Percentiles rank a stretch among this genome's conserved stretches.
Evolutionary conservation across 2,329 filamentous ascomycete genomes (phyloP).

Genomic region (Colletotrichum ledebouriae): DNA sequence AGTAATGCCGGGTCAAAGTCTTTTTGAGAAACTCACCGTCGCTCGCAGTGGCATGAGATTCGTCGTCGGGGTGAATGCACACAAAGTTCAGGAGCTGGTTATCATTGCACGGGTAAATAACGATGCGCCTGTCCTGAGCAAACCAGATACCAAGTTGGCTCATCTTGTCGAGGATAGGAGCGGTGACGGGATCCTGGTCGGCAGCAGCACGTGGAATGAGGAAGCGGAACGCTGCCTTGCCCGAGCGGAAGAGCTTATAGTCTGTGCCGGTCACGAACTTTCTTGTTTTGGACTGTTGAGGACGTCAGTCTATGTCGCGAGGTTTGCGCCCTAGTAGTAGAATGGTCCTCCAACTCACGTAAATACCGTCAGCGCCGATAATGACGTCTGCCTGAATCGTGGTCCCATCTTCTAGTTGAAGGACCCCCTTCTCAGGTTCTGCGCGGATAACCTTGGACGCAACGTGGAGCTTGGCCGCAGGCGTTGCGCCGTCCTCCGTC

Average conservation of each 20-base stretch:
- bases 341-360: constrained; percentile 48
- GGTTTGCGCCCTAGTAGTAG: too few relatives aligned
- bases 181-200: constrained; percentile 52
- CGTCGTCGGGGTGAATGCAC: constrained; percentile 63
- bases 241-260: constrained; percentile 56
- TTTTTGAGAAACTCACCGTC: constrained; percentile 49
- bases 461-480: constrained; percentile 55
- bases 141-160: constrained; percentile 56
- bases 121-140: constrained; percentile 56
- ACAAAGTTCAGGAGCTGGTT: constrained; percentile 63
- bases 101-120: constrained; percentile 62
- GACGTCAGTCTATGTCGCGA: background rate
- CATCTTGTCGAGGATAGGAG: constrained; percentile 48
- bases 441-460: constrained; percentile 59
- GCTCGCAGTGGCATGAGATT: constrained; percentile 50
- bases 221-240: constrained; percentile 70
- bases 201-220: constrained; percentile 55
- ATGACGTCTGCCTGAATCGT: constrained; percentile 62
- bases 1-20: constrained; percentile 58
- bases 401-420: constrained; percentile 61
- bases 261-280: constrained; percentile 44
- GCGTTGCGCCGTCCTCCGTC: constrained; percentile 50
- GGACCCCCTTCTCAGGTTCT: constrained; percentile 54
- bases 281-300: constrained; percentile 46
- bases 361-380: constrained; percentile 68